Evolutionary conservation across 2,329 filamentous ascomycete genomes (phyloP).

Genomic region (Aspergillus clavatus): DNA sequence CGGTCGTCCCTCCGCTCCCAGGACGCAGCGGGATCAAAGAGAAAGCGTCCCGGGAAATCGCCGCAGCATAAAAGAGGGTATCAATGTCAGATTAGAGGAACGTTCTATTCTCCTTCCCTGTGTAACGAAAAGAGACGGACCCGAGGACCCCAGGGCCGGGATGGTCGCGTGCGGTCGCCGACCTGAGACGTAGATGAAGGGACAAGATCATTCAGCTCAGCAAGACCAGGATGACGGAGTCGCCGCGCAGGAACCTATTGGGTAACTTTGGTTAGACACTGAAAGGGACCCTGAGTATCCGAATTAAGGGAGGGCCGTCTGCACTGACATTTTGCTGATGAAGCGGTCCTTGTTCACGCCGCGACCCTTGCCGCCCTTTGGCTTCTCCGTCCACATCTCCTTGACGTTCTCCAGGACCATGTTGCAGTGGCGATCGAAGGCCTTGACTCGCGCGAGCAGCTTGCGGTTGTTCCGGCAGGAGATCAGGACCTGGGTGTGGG

Average conservation of each 20-base stretch:
- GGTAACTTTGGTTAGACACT: not conserved
- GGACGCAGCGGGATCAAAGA: too few relatives aligned
- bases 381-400: constrained; percentile 99
- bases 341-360: constrained; percentile 98
- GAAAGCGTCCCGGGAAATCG: too few relatives aligned
- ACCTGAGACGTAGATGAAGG: constrained; percentile 4
- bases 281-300: too few relatives aligned
- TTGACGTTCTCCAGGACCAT: constrained; percentile 97
- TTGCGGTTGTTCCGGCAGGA: constrained; percentile 98
- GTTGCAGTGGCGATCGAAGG: constrained; percentile 98
- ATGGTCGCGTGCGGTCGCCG: constrained; percentile 6
- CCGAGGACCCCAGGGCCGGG: not conserved
- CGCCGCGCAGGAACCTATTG: constrained; percentile 73
- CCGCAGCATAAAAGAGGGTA: constrained; percentile 29
- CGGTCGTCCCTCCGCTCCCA: too few relatives aligned
- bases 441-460: constrained; percentile 91
- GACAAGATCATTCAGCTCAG: constrained; percentile 56
- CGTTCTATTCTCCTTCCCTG: constrained; percentile 10
- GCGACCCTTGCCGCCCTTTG: constrained; percentile 79
- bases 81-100: constrained; percentile 25
- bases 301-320: too few relatives aligned
- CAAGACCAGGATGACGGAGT: constrained; percentile 82
- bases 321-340: constrained; percentile 87
- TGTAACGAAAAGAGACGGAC: constrained; percentile 1
- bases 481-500: constrained; percentile 92